phyloP scores from a whole-genome alignment of 257 asterid genomes.

The Ocimum tenuiflorum region DNA sequence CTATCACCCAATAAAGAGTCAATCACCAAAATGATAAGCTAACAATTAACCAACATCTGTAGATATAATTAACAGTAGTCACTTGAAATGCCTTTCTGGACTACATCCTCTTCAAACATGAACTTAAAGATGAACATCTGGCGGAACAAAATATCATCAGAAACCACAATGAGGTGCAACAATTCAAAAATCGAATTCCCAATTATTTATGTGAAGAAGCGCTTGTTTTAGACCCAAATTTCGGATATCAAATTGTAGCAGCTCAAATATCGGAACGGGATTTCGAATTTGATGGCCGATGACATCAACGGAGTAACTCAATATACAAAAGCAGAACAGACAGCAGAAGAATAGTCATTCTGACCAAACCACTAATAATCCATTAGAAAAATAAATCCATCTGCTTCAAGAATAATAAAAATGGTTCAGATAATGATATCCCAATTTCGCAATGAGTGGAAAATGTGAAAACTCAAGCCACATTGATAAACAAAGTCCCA shows the following conservation, averaged over 20 bases:
- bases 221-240: neutral
- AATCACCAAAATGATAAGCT: neutral
- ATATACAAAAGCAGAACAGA: conserved; percentile 5
- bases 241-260: neutral
- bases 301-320: neutral
- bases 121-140: neutral
- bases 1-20: neutral
- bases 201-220: neutral
- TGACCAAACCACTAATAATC: neutral
- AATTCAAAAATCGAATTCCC: neutral
- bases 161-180: neutral
- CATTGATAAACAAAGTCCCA: too few species aligned
- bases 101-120: neutral
- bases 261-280: neutral
- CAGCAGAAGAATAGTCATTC: neutral
- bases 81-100: neutral
- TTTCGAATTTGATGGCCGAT: neutral
- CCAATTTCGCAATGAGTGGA: too few species aligned
- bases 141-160: neutral
- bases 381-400: too few species aligned
- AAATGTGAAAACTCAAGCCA: too few species aligned
- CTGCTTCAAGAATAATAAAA: too few species aligned
- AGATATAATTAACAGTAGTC: neutral
- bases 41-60: neutral
- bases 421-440: too few species aligned